Evolutionary conservation across 805 yeast genomes (phyloP).

Genomic region (Yarrowia deformans): DNA sequence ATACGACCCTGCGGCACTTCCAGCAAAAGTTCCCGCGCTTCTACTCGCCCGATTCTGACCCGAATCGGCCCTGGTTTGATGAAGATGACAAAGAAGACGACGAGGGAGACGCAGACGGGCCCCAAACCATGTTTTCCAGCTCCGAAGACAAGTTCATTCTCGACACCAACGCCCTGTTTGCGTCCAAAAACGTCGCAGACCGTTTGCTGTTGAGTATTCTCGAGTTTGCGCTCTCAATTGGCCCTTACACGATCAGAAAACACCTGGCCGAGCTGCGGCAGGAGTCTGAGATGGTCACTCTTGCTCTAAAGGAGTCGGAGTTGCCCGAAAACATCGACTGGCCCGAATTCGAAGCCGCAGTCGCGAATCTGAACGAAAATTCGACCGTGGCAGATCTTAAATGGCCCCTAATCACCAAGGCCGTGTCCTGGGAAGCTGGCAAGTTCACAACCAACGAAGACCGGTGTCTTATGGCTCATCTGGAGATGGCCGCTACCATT

Average conservation of each 20-base stretch:
- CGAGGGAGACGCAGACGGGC: conserved; percentile 37
- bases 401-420: conserved; percentile 1
- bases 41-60: background rate
- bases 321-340: conserved; percentile 15
- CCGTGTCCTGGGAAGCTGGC: background rate
- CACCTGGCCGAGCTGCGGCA: conserved; percentile 25
- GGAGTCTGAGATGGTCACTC: conserved; percentile 24
- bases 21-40: conserved; percentile 9
- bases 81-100: conserved; percentile 36
- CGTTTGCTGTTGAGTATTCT: conserved; percentile 8
- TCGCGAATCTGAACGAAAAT: background rate
- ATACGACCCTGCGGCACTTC: background rate
- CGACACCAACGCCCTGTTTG: background rate
- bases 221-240: conserved; percentile 15
- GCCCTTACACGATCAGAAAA: conserved; percentile 19
- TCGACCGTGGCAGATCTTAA: background rate
- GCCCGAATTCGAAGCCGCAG: conserved; percentile 1
- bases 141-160: conserved; percentile 31
- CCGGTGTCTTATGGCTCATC: conserved; percentile 24
- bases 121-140: conserved; percentile 12
- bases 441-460: conserved; percentile 5
- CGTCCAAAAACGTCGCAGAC: background rate
- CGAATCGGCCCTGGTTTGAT: conserved; percentile 7
- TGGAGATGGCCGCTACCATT: conserved; percentile 24
- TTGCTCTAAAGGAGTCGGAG: conserved; percentile 14